These are phyloP conservation scores for Phytophthora sansomeana DNA, from an alignment of 352 stramenopile species.

Conservation along the genomic window DNA sequence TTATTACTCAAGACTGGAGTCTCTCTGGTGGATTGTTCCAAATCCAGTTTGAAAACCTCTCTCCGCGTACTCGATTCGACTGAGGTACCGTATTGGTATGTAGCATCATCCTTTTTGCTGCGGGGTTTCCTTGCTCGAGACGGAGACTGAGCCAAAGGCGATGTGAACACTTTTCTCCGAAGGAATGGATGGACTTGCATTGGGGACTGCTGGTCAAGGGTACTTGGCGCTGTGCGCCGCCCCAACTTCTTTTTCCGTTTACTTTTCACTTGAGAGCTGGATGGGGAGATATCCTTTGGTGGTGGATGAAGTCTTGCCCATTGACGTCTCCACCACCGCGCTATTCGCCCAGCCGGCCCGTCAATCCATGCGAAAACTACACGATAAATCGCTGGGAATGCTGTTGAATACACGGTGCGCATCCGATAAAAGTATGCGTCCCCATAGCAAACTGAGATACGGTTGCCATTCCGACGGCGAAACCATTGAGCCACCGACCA, in stretches of 20 bases:
- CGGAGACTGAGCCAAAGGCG: neutral
- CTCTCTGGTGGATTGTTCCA: neutral
- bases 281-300: neutral
- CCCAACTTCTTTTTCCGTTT: constrained; percentile 22
- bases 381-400: constrained; percentile 47
- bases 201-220: neutral
- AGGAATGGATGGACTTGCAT: constrained; percentile 6
- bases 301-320: constrained; percentile 2
- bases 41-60: neutral
- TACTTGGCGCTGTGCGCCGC: neutral
- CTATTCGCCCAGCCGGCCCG: constrained; percentile 37
- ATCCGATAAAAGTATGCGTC: constrained; percentile 46
- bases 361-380: constrained; percentile 51
- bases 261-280: neutral
- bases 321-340: constrained; percentile 39
- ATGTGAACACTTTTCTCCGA: constrained; percentile 12
- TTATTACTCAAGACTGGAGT: constrained; percentile 5
- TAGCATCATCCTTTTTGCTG: constrained; percentile 1
- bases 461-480: neutral
- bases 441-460: constrained; percentile 18
- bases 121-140: constrained; percentile 19
- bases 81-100: neutral
- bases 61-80: neutral
- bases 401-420: constrained; percentile 35
- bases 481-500: constrained; percentile 45